Evolutionary conservation across 139 green algal genomes (phyloP), one percentile per base, ranked within the genome.

Genomic region (Closterium sp.): DNA sequence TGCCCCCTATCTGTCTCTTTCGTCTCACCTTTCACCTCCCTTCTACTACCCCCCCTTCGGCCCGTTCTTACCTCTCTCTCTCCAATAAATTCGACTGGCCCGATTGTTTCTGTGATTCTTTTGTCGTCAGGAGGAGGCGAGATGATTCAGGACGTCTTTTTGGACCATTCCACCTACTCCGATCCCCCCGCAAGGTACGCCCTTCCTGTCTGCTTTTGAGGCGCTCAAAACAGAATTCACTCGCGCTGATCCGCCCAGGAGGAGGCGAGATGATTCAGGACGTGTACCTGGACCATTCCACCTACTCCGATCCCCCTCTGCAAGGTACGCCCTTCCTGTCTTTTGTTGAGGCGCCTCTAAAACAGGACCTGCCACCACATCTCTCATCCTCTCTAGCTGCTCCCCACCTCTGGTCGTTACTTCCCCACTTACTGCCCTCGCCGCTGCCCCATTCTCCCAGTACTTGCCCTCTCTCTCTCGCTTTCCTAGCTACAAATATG

Each of bases 221-320:
- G n/a, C n/a, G n/a, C n/a, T n/a, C n/a, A n/a, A n/a, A n/a, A n/a
- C n/a, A n/a, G n/a, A n/a, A n/a, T n/a, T n/a, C n/a, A n/a, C n/a
- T n/a, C n/a, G n/a, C n/a, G n/a, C n/a, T n/a, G n/a, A n/a, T n/a
- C n/a, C 42, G 5, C 42, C 7, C 34, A 93, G 91, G 98, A 31
- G 98, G 98, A 32, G 98, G 98, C 21, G 98, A 99, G 95, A 99
- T 99, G 98, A 99, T 99, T 42, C 87, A 97, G 89, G 97, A 98
- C 89, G 98, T 99, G 70, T 98, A 96, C 89, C 92, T 99, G 84
- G 96, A 98, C 89, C 95, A 97, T 73, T 98, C 96, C 11, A 99
- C 98, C 0, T 99, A 97, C 91, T 97, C 98, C 0, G 92, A 96
- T 32, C 98, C 98, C 4, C 98, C 98, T 10, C n/a, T n/a, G 87